A percentile compares a stretch with the other conserved stretches of the same genome.
Conservation (phyloP, 768 basidiomycete species). For the Rhizopogon vulgaris region DNA sequence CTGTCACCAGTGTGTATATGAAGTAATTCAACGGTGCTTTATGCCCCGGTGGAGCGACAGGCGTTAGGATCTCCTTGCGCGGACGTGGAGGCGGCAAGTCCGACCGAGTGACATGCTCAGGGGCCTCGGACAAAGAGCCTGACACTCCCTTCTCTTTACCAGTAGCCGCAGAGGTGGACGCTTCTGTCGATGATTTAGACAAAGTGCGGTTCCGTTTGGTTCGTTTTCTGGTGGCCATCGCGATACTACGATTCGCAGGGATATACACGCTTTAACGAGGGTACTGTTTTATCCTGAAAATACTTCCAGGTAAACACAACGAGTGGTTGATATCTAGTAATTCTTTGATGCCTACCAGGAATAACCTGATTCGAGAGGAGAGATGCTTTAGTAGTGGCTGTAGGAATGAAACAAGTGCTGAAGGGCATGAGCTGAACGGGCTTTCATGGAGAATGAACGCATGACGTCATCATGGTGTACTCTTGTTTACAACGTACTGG, state of each 20-base stretch:
- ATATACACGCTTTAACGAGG: not conserved
- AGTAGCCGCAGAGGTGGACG: not conserved
- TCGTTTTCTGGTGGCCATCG: not conserved
- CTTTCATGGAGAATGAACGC: not conserved
- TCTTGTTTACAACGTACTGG: too few species aligned
- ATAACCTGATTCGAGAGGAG: not conserved
- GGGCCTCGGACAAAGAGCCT: not conserved
- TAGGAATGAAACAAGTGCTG: not conserved
- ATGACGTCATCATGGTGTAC: too few species aligned
- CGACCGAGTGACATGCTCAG: not conserved
- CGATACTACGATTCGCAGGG: not conserved
- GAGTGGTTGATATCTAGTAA: not conserved
- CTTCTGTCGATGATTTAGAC: not conserved
- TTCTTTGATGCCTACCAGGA: not conserved
- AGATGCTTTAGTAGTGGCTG: too few species aligned
- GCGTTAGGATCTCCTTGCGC: not conserved
- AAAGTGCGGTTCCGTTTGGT: not conserved
- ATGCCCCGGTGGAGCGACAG: constrained; percentile 3
- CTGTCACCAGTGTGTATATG: constrained; percentile 41
- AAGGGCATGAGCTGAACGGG: not conserved
- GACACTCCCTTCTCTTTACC: not conserved
- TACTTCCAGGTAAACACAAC: not conserved
- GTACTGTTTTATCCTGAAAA: not conserved
- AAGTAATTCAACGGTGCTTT: constrained; percentile 26
- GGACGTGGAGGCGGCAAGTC: constrained; percentile 1